These are phyloP conservation scores for Saururus chinensis DNA, from an alignment of 164 flowering plant genomes.

Conservation along the genomic window DNA sequence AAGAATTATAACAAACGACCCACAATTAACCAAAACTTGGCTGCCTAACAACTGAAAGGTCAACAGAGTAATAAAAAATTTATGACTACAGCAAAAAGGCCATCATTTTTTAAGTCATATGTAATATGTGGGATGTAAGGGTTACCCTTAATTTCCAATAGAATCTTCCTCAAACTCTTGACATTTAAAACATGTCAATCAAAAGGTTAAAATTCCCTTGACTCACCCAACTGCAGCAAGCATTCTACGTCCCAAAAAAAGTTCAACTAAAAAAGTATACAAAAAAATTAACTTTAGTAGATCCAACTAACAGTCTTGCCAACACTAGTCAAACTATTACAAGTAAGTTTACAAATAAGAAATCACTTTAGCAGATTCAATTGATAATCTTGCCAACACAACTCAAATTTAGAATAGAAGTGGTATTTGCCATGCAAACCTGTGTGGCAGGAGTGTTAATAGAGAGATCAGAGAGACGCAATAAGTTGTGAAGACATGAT, in stretches of 20 bases:
- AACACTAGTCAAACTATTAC: background rate
- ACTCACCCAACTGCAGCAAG: too few relatives aligned
- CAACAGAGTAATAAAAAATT: too few relatives aligned
- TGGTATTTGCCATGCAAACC: conserved; percentile 23
- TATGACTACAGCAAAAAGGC: background rate
- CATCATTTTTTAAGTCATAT: too few relatives aligned
- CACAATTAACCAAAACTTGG: background rate
- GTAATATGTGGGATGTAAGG: too few relatives aligned
- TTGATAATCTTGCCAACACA: background rate
- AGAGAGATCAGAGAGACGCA: conserved; percentile 49
- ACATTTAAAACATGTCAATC: background rate
- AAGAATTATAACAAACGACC: background rate
- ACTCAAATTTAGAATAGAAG: background rate
- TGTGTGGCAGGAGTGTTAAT: conserved; percentile 26
- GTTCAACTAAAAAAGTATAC: background rate
- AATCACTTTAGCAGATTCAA: background rate
- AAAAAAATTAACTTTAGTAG: background rate
- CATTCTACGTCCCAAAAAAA: background rate
- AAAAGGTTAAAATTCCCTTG: background rate
- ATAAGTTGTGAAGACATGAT: conserved; percentile 62
- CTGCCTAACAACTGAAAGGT: background rate
- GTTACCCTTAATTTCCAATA: too few relatives aligned
- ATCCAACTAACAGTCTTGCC: background rate
- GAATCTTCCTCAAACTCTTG: too few relatives aligned
- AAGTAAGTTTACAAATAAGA: background rate